Percentiles rank a stretch among this genome's conserved stretches.
These are phyloP conservation scores for Sclerotinia subarctica DNA, from an alignment of 2,329 filamentous ascomycete species.

Conservation along the genomic window DNA sequence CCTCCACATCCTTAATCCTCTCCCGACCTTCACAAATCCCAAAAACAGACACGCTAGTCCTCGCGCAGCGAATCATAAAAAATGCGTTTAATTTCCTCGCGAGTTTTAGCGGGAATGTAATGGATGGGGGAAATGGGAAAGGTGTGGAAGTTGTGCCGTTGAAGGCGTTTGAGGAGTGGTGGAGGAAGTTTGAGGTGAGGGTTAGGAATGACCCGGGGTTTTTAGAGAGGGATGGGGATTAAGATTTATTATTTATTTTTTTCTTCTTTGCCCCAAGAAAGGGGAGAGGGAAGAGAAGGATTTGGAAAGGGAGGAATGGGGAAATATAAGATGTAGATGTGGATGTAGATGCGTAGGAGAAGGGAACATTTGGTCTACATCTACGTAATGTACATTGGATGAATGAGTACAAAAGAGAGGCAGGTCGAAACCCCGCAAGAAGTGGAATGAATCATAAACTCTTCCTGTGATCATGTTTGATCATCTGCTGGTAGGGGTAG, in stretches of 20 bases:
- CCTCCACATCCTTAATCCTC: conserved; percentile 46
- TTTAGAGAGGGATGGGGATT: conserved; percentile 59
- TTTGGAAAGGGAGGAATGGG: background rate
- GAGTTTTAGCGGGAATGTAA: conserved; percentile 68
- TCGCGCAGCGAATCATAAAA: conserved; percentile 91
- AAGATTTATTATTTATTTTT: background rate
- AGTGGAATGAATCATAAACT: background rate
- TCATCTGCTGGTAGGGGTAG: background rate
- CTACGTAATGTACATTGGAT: background rate
- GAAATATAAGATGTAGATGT: background rate
- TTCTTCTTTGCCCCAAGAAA: too few relatives aligned
- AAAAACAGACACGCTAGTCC: conserved; percentile 60
- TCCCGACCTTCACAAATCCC: background rate
- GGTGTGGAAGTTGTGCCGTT: conserved; percentile 88
- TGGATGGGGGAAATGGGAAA: conserved; percentile 34
- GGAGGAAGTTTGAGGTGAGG: conserved; percentile 89
- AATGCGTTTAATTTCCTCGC: conserved; percentile 97
- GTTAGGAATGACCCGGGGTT: conserved; percentile 85
- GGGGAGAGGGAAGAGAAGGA: background rate
- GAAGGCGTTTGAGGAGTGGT: conserved; percentile 95
- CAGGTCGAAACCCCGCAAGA: background rate
- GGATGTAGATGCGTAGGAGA: too few relatives aligned
- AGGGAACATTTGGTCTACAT: background rate
- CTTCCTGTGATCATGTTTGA: background rate
- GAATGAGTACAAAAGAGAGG: background rate